Base-by-base conservation (phyloP, 2,329 filamentous ascomycete species). In the Xylariales sp. region DNA sequence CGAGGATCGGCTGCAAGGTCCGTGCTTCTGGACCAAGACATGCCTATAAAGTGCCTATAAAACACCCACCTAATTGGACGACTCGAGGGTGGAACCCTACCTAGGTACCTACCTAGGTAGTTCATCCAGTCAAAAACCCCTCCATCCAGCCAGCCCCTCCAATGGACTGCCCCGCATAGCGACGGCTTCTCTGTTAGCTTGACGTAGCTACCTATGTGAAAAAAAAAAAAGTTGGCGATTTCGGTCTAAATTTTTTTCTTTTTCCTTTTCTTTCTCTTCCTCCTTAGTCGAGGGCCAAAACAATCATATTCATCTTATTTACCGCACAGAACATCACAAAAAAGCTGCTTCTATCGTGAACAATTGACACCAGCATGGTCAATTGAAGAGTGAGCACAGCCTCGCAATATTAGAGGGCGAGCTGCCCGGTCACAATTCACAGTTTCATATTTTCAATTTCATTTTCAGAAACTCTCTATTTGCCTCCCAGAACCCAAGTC, bases 341-440 rank as follows among this genome's bases (percentile, higher is more conserved):
- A 60, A 10, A 50, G 18, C n/a, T 41, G 48, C 34, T 58, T 41
- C 12, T 65, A 30, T 41, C 41, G 32, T 43, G 45, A 55, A 46
- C 43, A 52, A n/a, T 36, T 54, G 34, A 32, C 18, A 30, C 46
- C 36, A 34, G 62, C 61, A 69, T 71, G 67, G 60, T 68, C 59
- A 71, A 66, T 69, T 71, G 68, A 69, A 43, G 34, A 39, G 60
- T 46, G 57, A 64, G 58, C 55, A 72, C 72, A 64, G 72, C 72
- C 65, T 71, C 70, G 61, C 72, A 72, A 69, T 73, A 68, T 56
- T 55, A 69, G 58, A 59, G 65, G 73, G 73, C 74, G 70, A 73
- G 66, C 68, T 58, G 58, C 64, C 59, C 58, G 18, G 57, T 64
- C 32, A 34, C 8, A 34, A 8, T 41, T 10, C 23, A 55, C 41